A percentile compares a stretch with the other conserved stretches of the same genome.
These are phyloP conservation scores for Phyllostachys edulis DNA, from an alignment of 176 grass and related monocot species.

Conservation along the genomic window DNA sequence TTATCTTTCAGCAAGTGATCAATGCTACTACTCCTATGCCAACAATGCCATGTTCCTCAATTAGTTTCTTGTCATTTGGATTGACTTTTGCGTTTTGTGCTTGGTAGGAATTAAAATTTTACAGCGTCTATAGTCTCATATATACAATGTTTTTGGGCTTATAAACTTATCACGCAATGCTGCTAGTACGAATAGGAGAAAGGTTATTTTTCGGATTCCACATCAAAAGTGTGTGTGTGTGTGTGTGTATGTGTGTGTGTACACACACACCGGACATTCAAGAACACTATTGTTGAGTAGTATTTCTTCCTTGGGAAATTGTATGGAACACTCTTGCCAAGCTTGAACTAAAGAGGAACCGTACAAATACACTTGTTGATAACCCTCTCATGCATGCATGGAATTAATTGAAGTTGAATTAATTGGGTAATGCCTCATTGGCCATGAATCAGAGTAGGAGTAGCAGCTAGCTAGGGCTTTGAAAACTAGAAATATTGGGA, in stretches of 20 bases:
- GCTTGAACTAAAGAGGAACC: not conserved
- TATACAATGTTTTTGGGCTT: no score
- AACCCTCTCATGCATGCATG: not conserved
- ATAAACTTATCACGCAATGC: no score
- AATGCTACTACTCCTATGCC: not conserved
- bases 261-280: no score
- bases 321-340: not conserved
- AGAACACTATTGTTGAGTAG: no score
- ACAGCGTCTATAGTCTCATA: no score
- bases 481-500: conserved; percentile 41
- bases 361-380: no score
- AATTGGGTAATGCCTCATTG: conserved; percentile 8
- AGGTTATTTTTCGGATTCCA: no score
- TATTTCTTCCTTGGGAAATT: no score
- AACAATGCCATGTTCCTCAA: not conserved
- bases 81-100: not conserved
- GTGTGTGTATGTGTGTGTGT: no score
- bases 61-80: not conserved
- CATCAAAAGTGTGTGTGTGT: no score
- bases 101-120: not conserved
- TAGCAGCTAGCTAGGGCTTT: not conserved
- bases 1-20: not conserved
- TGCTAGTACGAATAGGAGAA: no score
- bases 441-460: not conserved
- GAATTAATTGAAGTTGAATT: not conserved